A percentile compares a stretch with the other conserved stretches of the same genome.
phyloP scores from a whole-genome alignment of 257 asterid genomes.

The Forsythia suspensa region DNA sequence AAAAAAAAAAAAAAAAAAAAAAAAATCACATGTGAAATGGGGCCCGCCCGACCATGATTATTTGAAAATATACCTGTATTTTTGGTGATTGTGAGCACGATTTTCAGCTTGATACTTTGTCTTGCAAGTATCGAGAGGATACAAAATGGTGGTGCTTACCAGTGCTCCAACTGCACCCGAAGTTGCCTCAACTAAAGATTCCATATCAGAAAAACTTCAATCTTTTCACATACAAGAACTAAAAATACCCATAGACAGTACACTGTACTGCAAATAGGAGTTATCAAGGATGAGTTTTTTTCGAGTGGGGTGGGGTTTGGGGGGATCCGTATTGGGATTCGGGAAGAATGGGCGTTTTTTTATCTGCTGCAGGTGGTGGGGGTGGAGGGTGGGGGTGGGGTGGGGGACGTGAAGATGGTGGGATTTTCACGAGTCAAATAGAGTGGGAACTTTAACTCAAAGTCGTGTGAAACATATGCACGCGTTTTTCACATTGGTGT shows the following conservation, averaged over 20 bases:
- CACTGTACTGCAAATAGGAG: neutral
- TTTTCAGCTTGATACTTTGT: conserved; percentile 94
- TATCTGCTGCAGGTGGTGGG: neutral
- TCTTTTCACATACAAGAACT: neutral
- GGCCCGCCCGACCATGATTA: too few relatives aligned
- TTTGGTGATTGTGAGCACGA: conserved; percentile 63
- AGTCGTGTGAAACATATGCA: too few relatives aligned
- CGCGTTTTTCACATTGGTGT: too few relatives aligned
- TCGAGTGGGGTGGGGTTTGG: conserved; percentile 18
- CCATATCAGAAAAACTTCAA: conserved; percentile 46
- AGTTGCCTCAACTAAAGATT: conserved; percentile 80
- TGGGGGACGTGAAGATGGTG: neutral
- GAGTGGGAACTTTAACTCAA: too few relatives aligned
- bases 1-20: too few relatives aligned
- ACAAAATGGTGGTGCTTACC: conserved; percentile 81
- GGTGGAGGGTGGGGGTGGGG: neutral
- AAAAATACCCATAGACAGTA: neutral
- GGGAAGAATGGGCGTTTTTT: neutral
- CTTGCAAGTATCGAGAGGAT: conserved; percentile 94
- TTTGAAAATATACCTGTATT: conserved; percentile 55
- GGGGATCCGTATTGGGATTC: neutral
- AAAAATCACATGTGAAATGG: neutral
- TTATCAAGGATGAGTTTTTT: neutral
- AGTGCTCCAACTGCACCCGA: conserved; percentile 93
- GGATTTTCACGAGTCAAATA: too few relatives aligned